Evolutionary conservation across 2,329 filamentous ascomycete genomes (phyloP).

Genomic region (Colletotrichum nymphaeae): DNA sequence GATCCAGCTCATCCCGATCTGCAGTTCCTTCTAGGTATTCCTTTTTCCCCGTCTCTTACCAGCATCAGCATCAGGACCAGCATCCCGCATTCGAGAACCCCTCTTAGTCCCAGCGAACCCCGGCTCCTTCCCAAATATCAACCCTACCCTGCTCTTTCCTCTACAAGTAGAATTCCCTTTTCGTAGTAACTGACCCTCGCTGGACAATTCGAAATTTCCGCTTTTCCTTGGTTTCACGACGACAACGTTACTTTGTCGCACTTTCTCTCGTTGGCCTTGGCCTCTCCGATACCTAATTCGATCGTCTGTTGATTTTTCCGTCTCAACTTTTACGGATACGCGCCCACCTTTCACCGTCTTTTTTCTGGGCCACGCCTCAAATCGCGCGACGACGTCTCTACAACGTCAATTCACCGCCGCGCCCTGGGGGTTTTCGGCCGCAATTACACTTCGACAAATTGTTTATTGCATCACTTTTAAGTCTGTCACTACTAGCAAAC

Average conservation of each 20-base stretch:
- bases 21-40: constrained; percentile 2
- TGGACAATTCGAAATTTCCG: not conserved
- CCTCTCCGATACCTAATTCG: not conserved
- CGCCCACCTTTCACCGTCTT: not conserved
- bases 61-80: not conserved
- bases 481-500: constrained; percentile 1
- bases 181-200: constrained; percentile 9
- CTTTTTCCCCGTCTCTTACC: not conserved
- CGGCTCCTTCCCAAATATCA: not conserved
- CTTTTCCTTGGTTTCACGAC: constrained; percentile 8
- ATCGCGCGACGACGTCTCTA: not conserved
- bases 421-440: not conserved
- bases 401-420: constrained; percentile 9
- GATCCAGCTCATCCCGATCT: constrained; percentile 6
- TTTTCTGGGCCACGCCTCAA: not conserved
- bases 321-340: not conserved
- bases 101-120: constrained; percentile 20
- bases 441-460: not conserved
- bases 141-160: not conserved
- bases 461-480: not conserved
- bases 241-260: constrained; percentile 18
- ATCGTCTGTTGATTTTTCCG: constrained; percentile 14
- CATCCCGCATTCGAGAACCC: constrained; percentile 18
- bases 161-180: constrained; percentile 9
- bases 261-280: not conserved